These are phyloP conservation scores for Gilbertella persicaria DNA, from an alignment of 371 early-diverging fungal species.

Conservation along the genomic window DNA sequence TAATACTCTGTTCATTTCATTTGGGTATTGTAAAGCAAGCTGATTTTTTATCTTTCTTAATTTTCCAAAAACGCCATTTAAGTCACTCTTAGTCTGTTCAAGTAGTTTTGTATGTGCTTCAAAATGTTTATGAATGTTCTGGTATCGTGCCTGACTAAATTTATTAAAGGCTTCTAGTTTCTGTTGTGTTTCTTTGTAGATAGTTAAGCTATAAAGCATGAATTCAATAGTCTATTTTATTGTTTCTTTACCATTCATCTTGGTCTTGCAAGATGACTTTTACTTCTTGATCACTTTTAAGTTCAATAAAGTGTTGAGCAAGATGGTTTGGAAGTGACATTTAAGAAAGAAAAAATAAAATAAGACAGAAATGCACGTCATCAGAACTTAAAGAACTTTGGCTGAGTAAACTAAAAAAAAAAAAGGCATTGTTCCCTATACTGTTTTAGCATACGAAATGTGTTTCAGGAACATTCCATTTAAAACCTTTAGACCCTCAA, in stretches of 20 bases:
- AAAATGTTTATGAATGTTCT: slow-evolving; percentile 44
- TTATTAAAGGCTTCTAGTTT: slow-evolving; percentile 46
- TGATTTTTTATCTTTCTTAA: slow-evolving; percentile 40
- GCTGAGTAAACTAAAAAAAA: no score
- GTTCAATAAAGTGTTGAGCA: slow-evolving; percentile 15
- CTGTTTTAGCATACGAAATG: no score
- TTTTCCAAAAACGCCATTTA: slow-evolving; percentile 43
- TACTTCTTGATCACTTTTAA: slow-evolving; percentile 25
- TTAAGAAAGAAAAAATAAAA: not conserved
- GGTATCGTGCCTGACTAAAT: slow-evolving; percentile 48
- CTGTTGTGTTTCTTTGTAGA: slow-evolving; percentile 29
- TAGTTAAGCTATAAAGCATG: slow-evolving; percentile 18
- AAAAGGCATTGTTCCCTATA: no score
- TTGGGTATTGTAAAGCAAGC: slow-evolving; percentile 37
- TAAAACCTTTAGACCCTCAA: no score
- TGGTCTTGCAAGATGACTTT: slow-evolving; percentile 12
- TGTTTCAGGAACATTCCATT: not conserved
- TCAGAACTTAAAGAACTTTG: no score
- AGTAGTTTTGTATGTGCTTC: slow-evolving; percentile 43
- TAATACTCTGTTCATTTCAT: slow-evolving; percentile 26
- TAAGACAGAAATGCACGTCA: not conserved
- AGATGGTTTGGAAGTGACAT: slow-evolving; percentile 22
- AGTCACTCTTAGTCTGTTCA: slow-evolving; percentile 41
- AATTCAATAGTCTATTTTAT: not conserved
- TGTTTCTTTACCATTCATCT: slow-evolving; percentile 27